Base-by-base conservation (phyloP, 805 yeast species). In the Candida railenensis region DNA sequence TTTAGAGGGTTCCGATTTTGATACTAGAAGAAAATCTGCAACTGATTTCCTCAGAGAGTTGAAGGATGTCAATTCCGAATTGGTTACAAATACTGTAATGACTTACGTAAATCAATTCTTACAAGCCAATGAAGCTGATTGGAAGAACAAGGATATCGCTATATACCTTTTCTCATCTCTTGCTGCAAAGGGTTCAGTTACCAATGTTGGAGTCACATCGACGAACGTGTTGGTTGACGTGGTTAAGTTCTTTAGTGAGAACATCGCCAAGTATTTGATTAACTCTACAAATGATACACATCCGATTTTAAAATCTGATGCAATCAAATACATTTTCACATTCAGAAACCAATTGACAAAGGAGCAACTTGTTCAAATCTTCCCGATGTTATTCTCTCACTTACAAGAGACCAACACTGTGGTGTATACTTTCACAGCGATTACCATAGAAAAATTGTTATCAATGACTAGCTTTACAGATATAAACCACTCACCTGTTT, bases 281-380 rank as follows among this genome's bases (percentile, higher is more conserved):
- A 51, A 59, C 41, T 21, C 42, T 28, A 65, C 72, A 21, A 37
- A 52, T 15, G 62, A 67, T 12, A 71, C 66, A 22, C 85, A 85
- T 57, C 90, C 96, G 9, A 87, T 94, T 43, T 73, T 94, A 54
- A 85, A 82, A 57, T 92, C 90, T 41, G 98, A 92, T 66, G 95
- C 99, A 2, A 89, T 94, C 63, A 89, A 89, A 62, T 95, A 86
- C 62, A 85, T 94, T 48, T 83, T 86, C 68, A 82, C 83, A 2
- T 94, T 94, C 70, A 80, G 99, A 71, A 91, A 92, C 63, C 99
- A 94, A 70, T 73, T 94, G 48, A 89, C 94, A 4, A 91, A 90
- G 59, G 85, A 79, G 7, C 97, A 92, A 62, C 71, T 94, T 25
- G 62, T 81, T 8, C 85, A 88, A 49, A 82, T 94, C 1, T 76